Conservation (phyloP, 768 basidiomycete genomes). For the Boletellus ananas region DNA sequence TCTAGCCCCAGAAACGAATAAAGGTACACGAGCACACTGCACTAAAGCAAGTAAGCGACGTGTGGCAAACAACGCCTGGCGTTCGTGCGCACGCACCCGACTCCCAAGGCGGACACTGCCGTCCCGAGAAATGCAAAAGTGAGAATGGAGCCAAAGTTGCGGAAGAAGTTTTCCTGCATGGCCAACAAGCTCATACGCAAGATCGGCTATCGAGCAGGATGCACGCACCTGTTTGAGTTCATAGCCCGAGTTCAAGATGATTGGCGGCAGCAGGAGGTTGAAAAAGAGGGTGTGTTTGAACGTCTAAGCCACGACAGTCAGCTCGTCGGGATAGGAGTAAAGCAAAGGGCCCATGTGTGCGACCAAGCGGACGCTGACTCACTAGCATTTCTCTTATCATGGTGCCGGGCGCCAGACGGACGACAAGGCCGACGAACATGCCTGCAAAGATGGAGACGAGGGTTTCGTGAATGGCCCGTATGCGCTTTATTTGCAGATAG, state of each 20-base stretch:
- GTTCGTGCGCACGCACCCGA: constrained; percentile 63
- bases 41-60: constrained; percentile 45
- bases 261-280: constrained; percentile 96
- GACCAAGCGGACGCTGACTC: constrained; percentile 34
- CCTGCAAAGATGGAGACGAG: constrained; percentile 93
- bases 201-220: not conserved
- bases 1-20: constrained; percentile 93
- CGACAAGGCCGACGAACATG: constrained; percentile 91
- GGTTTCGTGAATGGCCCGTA: constrained; percentile 94
- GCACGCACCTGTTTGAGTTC: constrained; percentile 85
- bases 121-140: constrained; percentile 94
- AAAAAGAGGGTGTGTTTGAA: constrained; percentile 98
- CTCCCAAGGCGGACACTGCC: constrained; percentile 92
- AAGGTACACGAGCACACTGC: constrained; percentile 88
- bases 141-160: constrained; percentile 95
- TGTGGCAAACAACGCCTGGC: not conserved
- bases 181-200: not conserved
- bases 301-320: constrained; percentile 50
- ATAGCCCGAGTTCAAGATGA: constrained; percentile 97
- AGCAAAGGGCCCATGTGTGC: too few relatives aligned
- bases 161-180: constrained; percentile 91
- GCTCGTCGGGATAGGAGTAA: not conserved
- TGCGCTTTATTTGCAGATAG: constrained; percentile 95
- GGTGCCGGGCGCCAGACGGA: constrained; percentile 86
- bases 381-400: constrained; percentile 98